Evolutionary conservation across 2,329 filamentous ascomycete species (phyloP), one percentile per base, ranked within the genome.

Genomic region (Botrytis squamosa): DNA sequence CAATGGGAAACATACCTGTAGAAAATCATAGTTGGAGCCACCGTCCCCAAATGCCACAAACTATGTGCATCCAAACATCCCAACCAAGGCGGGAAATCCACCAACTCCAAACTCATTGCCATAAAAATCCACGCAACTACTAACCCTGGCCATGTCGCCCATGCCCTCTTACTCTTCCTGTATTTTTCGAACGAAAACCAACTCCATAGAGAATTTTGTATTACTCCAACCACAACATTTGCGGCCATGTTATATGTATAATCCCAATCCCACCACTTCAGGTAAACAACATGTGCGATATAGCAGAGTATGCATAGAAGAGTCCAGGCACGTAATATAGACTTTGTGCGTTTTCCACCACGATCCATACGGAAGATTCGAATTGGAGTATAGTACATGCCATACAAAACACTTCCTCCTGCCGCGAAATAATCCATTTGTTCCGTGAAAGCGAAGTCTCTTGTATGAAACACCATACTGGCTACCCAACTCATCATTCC

Each of bases 211-310:
- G 91, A 70, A 79, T 98, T 97, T 81, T 94, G 91, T 7, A 95
- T 82, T 59, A 94, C 85, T 5, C 96, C 96, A 18, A 92, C 89
- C 4, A 88, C 89, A 33, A 99, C 93, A 80, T 98, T 99, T 70
- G 95, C 96, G 1, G 92, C 90, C 94, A 99, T 98, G 82, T 99
- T 99, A 84, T 99, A 99, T 8, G 92, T 92, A 82, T 99, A 99
- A 83, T 98, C 93, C 93, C 96, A 99, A 29, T 87, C 86, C 86
- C 95, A 93, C 78, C 94, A 89, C 80, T 92, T 93, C 72, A 99
- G 86, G 82, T 97, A 99, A 64, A 85, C 88, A 66, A 98, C 90
- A 81, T 99, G 96, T 72, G 88, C 85, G 40, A 86, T 80, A 82
- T 97, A 99, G 70, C 97, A 83, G 22, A 84, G 76, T 40, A 89